These are phyloP conservation scores for Sugiyamaella qingdaonensis DNA, from an alignment of 805 yeast genomes.

Conservation along the genomic window DNA sequence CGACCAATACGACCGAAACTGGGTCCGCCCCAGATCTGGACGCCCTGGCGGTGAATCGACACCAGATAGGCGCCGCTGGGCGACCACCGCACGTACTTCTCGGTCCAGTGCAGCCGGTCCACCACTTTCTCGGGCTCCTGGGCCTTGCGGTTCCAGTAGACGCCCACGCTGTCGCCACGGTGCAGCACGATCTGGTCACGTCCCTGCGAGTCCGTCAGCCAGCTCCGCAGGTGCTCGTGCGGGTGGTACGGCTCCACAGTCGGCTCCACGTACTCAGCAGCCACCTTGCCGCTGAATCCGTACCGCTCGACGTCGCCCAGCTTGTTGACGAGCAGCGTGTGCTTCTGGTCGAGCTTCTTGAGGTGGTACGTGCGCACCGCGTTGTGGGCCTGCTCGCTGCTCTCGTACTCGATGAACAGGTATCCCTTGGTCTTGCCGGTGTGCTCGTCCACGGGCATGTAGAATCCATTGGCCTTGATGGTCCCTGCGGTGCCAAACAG, in stretches of 20 bases:
- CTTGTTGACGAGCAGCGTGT: slow-evolving; percentile 78
- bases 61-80: slow-evolving; percentile 88
- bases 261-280: slow-evolving; percentile 64
- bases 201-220: slow-evolving; percentile 85
- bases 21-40: slow-evolving; percentile 93
- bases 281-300: slow-evolving; percentile 59
- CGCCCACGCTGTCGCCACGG: slow-evolving; percentile 72
- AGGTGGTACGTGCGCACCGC: slow-evolving; percentile 80
- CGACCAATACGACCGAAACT: slow-evolving; percentile 67
- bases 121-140: slow-evolving; percentile 71
- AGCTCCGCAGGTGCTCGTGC: slow-evolving; percentile 77
- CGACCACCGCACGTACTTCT: slow-evolving; percentile 82
- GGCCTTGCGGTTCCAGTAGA: slow-evolving; percentile 77
- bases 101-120: slow-evolving; percentile 81
- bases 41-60: slow-evolving; percentile 90
- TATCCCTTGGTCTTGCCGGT: slow-evolving; percentile 76
- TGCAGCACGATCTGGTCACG: slow-evolving; percentile 89
- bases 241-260: slow-evolving; percentile 64
- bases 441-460: slow-evolving; percentile 69
- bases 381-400: slow-evolving; percentile 61
- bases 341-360: slow-evolving; percentile 90
- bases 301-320: slow-evolving; percentile 77
- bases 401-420: slow-evolving; percentile 71
- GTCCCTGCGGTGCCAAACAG: slow-evolving; percentile 74
- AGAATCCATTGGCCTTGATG: slow-evolving; percentile 55